Evolutionary conservation across 164 flowering plant genomes (phyloP), one percentile per base, ranked within the genome.

Genomic region (Kingdonia uniflora): DNA sequence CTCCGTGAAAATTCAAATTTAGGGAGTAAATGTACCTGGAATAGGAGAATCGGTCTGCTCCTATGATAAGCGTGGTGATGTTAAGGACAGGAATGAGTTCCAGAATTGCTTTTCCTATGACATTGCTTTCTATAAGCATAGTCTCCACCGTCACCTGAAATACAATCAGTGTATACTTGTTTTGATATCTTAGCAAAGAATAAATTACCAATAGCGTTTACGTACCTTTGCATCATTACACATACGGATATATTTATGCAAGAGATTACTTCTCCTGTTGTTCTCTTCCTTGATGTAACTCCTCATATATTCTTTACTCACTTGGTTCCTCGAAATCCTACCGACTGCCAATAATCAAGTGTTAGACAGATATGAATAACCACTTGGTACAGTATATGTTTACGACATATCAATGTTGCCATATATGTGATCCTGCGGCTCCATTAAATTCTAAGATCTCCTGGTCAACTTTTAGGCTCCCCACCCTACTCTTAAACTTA

Each of bases 91-190:
- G 74, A 51, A 86, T 78, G 6, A 90, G 84, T 19, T 86, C 89
- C 16, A 87, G 60, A 33, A 90, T 82, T 21, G 95, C 84, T 70
- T 84, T 86, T 20, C 74, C 63, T 23, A 76, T 63, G 40, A 25
- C 52, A 42, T 72, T 61, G 68, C 85, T 82, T 68, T 90, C 88
- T 1, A 90, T 64, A 1, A 90, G 84, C 72, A 86, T 63, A 1
- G 87, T 84, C 33, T 90, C 95, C n/a, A 78, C 95, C 1, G 70
- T 43, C 4, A 90, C 89, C 97, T 90, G 74, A 42, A 42, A 29
- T 29, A 29, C n/a, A n/a, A n/a, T n/a, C n/a, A n/a, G n/a, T n/a
- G n/a, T 19, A 23, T 19, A 19, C 13, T 44, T 20, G 46, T 37
- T 51, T 22, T 26, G 20, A 8, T 21, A 7, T 48, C 51, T 48